phyloP scores from a whole-genome alignment of 306 rosid genomes.

The Inga leiocalycina region DNA sequence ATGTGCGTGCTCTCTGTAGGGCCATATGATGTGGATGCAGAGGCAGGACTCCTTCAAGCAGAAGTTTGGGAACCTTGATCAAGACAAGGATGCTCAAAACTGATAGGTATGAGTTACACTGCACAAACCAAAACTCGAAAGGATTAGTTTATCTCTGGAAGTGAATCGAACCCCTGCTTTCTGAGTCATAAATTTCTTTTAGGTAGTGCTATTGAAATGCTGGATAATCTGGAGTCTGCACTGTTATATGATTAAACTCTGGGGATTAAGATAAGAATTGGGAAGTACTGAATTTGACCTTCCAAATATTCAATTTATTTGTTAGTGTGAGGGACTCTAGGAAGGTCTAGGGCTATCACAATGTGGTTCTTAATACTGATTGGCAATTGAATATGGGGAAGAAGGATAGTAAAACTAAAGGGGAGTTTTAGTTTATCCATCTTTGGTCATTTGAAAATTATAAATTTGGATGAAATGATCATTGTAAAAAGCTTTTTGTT shows the following conservation, averaged over 20 bases:
- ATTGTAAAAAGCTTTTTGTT: neutral
- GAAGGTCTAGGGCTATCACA: neutral
- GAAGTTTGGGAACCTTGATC: slow-evolving; percentile 46
- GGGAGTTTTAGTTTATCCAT: neutral
- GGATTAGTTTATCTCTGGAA: neutral
- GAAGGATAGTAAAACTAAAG: neutral
- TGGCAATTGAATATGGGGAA: neutral
- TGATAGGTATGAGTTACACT: neutral
- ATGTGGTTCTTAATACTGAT: neutral
- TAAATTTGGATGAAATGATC: neutral
- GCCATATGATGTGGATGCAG: slow-evolving; percentile 76
- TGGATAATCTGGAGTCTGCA: neutral
- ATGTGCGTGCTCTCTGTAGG: slow-evolving; percentile 37
- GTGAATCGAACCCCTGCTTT: slow-evolving; percentile 1
- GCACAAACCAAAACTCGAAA: neutral
- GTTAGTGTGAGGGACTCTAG: neutral
- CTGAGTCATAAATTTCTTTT: neutral
- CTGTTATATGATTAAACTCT: neutral
- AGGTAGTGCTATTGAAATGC: neutral
- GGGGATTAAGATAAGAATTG: neutral
- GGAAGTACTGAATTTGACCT: slow-evolving; percentile 5
- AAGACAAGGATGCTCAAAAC: slow-evolving; percentile 18
- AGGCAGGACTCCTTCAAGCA: slow-evolving; percentile 69
- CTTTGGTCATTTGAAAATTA: neutral
- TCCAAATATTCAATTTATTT: neutral